Evolutionary conservation across 345 rosid species (phyloP).

Genomic region (Sonneratia alba): DNA sequence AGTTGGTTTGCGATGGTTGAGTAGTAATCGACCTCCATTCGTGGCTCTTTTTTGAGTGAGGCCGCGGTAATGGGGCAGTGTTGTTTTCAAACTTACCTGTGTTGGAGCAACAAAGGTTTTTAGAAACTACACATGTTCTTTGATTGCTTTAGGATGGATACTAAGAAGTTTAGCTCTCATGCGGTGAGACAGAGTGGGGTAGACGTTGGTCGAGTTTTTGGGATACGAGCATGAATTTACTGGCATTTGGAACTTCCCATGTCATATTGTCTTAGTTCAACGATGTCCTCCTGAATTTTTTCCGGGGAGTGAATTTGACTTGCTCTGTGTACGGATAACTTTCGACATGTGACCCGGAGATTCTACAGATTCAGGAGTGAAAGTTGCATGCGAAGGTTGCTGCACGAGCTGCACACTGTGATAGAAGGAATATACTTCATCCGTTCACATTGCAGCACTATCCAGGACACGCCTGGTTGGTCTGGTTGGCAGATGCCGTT

Average conservation of each 20-base stretch:
- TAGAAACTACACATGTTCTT: too few relatives aligned
- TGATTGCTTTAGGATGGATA: neutral
- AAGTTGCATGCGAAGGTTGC: neutral
- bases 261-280: neutral
- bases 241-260: neutral
- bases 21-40: neutral
- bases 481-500: conserved; percentile 59
- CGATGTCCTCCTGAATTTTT: neutral
- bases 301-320: neutral
- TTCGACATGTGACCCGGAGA: neutral
- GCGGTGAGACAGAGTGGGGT: neutral
- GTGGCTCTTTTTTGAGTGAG: neutral
- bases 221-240: neutral
- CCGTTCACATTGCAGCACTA: conserved; percentile 31
- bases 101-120: too few relatives aligned
- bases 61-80: neutral
- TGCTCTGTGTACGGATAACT: neutral
- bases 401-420: neutral
- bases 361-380: neutral
- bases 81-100: neutral
- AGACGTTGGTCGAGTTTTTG: neutral
- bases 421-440: neutral
- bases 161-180: neutral
- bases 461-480: conserved; percentile 76
- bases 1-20: too few relatives aligned